Evolutionary conservation across 2,329 filamentous ascomycete genomes (phyloP), one percentile per base, ranked within the genome.

Genomic region (Cryphonectria carpinicola): DNA sequence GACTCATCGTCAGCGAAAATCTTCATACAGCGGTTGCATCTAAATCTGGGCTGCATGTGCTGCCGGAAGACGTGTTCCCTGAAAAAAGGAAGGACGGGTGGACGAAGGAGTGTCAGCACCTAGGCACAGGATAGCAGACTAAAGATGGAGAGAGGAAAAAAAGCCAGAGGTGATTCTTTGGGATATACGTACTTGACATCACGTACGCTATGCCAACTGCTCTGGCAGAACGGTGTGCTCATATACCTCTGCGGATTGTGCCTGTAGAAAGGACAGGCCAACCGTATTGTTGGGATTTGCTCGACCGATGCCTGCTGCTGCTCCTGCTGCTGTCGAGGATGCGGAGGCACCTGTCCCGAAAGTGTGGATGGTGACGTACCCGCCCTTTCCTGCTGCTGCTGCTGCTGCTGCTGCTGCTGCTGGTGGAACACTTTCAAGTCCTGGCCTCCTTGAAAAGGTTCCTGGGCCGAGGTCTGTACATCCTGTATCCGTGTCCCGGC

Each of bases 1-100:
- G 63, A 65, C 1, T 74, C 73, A 14, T 75, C 71, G 43, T 73
- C 74, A 1, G 74, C 72, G 71, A 78, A 78, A 4, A 68, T 67
- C 32, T 74, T 70, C 32, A 76, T 73, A 60, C 78, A 79, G 22
- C 77, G 74, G 10, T 74, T 76, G 52, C 78, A 79, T 11, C 70
- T 68, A 41, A 74, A 74, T 43, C 74, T 76, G 19, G 74, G 73
- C 19, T 71, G 61, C 37, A 73, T 73, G 67, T 79, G 78, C 2
- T 73, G 72, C 28, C 77, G 76, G 58, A 75, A 75, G 28, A 79
- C 66, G 49, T 79, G 78, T 37, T 79, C 78, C 67, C 77, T 78
- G 64, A 10, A n/a, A 49, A 43, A 3, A 3, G 41, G 14, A 43
- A 17, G 41, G 41, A 43, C 2, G 41, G 41, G 17, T 17, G 6